A percentile compares a stretch with the other conserved stretches of the same genome.
phyloP scores from a whole-genome alignment of 2,329 filamentous ascomycete genomes.

The Cytospora mali region DNA sequence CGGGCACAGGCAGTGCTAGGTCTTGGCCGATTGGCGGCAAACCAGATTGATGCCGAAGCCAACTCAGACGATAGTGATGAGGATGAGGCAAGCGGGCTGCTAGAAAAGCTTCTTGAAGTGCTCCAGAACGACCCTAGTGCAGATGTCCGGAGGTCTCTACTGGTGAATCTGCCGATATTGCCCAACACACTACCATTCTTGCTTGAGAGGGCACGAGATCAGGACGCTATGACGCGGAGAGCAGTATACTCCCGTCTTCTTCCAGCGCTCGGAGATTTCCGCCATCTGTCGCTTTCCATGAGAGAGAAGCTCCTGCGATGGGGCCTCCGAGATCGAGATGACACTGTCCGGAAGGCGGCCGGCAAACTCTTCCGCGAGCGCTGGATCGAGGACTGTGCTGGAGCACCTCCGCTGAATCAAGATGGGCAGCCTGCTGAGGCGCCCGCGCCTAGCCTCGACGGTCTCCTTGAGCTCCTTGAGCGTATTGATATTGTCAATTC shows the following conservation, averaged over 20 bases:
- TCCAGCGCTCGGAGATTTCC: slow-evolving; percentile 89
- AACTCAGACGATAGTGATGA: slow-evolving; percentile 73
- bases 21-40: slow-evolving; percentile 80
- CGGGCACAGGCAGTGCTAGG: slow-evolving; percentile 90
- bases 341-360: slow-evolving; percentile 89
- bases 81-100: slow-evolving; percentile 67
- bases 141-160: slow-evolving; percentile 84
- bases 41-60: slow-evolving; percentile 70
- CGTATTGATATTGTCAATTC: slow-evolving; percentile 92
- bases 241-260: slow-evolving; percentile 86
- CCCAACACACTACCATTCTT: slow-evolving; percentile 82
- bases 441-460: slow-evolving; percentile 73
- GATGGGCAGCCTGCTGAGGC: slow-evolving; percentile 58
- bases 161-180: slow-evolving; percentile 87
- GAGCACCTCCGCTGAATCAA: slow-evolving; percentile 61
- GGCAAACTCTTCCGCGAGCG: slow-evolving; percentile 87
- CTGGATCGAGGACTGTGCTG: slow-evolving; percentile 97
- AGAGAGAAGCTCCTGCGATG: slow-evolving; percentile 93
- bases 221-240: slow-evolving; percentile 80
- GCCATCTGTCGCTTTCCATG: slow-evolving; percentile 90
- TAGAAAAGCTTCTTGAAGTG: slow-evolving; percentile 83
- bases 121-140: slow-evolving; percentile 93
- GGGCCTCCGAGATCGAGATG: slow-evolving; percentile 92
- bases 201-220: slow-evolving; percentile 86
- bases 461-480: slow-evolving; percentile 85